Percentiles rank a stretch among this genome's conserved stretches.
Evolutionary conservation across 2,329 filamentous ascomycete genomes (phyloP).

Genomic region (Exophiala sp.): DNA sequence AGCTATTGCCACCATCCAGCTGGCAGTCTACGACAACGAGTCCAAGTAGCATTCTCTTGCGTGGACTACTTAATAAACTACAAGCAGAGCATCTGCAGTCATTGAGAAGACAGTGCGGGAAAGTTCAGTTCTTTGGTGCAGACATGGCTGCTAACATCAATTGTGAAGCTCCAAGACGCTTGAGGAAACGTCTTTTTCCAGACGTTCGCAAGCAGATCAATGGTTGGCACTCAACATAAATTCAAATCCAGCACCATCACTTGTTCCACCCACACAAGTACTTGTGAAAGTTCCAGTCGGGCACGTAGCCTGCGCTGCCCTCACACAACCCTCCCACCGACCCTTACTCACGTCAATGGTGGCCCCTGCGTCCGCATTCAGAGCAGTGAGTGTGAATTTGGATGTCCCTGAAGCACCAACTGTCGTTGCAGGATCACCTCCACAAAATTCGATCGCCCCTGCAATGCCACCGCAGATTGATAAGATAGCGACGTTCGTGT

Average conservation of each 20-base stretch:
- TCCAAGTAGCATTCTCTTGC: no score
- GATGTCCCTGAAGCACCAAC: conserved; percentile 48
- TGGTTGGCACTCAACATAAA: conserved; percentile 12
- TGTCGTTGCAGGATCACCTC: conserved; percentile 44
- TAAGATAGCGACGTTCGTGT: conserved; percentile 49
- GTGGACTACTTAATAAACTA: no score
- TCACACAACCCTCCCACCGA: conserved; percentile 54
- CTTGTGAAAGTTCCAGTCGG: conserved; percentile 44
- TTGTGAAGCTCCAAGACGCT: no score
- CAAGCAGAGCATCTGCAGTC: no score
- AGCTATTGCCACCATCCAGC: no score
- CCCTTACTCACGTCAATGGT: conserved; percentile 54
- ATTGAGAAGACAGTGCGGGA: no score
- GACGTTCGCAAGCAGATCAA: no score
- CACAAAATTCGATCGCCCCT: conserved; percentile 46
- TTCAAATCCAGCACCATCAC: conserved; percentile 33
- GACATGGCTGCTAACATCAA: no score
- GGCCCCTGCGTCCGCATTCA: conserved; percentile 36
- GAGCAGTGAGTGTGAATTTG: conserved; percentile 46
- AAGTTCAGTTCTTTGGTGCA: no score
- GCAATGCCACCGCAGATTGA: conserved; percentile 51
- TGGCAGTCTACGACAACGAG: no score
- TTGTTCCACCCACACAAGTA: conserved; percentile 51
- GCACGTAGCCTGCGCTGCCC: conserved; percentile 51
- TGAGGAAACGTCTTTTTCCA: no score